phyloP scores from a whole-genome alignment of 2,329 filamentous ascomycete species.

The Microcyclosporella mali region DNA sequence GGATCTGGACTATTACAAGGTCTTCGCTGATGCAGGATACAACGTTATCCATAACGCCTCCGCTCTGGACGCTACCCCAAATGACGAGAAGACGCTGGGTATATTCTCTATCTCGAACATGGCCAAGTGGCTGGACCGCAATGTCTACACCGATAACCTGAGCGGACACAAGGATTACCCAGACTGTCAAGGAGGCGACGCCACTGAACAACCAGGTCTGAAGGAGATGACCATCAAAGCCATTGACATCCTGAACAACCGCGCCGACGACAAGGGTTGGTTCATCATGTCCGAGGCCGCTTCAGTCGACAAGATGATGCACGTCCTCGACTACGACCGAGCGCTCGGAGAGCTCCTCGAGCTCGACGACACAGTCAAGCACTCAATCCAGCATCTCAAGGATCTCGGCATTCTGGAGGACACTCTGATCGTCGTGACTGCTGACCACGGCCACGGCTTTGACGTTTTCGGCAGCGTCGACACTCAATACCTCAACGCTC shows the following conservation, averaged over 20 bases:
- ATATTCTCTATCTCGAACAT: conserved; percentile 71
- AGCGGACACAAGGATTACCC: conserved; percentile 62
- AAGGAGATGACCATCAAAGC: conserved; percentile 83
- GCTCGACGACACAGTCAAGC: conserved; percentile 74
- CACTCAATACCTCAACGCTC: conserved; percentile 65
- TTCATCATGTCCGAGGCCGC: conserved; percentile 85
- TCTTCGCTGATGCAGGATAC: conserved; percentile 68
- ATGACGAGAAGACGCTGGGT: conserved; percentile 61
- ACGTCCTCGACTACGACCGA: conserved; percentile 76
- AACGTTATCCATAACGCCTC: conserved; percentile 69
- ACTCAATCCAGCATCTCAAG: conserved; percentile 65
- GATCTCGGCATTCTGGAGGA: conserved; percentile 62
- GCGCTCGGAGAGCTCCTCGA: conserved; percentile 79
- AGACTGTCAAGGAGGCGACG: conserved; percentile 56
- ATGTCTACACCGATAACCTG: conserved; percentile 69
- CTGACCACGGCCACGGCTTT: conserved; percentile 87
- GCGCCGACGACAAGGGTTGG: conserved; percentile 59
- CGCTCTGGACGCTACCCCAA: conserved; percentile 53
- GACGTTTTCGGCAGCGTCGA: conserved; percentile 79
- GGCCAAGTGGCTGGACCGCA: conserved; percentile 77
- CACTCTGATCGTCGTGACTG: conserved; percentile 72
- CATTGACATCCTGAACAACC: conserved; percentile 46
- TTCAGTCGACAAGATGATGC: conserved; percentile 87
- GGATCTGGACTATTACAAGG: conserved; percentile 64
- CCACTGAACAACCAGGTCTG: conserved; percentile 70